Conservation (phyloP, 495 filamentous ascomycete species). For the Antarctomyces pellizariae region DNA sequence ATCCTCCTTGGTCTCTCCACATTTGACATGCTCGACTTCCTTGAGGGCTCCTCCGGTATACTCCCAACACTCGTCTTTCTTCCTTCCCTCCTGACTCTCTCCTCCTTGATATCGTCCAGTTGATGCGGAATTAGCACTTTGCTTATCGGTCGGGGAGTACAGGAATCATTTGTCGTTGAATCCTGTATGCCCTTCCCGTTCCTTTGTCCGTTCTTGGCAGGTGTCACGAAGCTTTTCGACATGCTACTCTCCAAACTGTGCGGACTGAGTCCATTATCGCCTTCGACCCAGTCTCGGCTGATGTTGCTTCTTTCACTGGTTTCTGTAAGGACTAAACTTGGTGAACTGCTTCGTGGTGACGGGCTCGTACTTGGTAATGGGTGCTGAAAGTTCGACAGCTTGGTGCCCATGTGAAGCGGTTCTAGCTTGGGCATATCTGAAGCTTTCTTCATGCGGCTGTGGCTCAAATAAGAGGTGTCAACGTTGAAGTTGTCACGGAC, state of each 20-base stretch:
- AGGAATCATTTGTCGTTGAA: too few species aligned
- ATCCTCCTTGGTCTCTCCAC: too few species aligned
- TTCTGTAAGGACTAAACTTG: conserved; percentile 5
- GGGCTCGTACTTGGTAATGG: conserved; percentile 8
- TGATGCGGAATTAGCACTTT: conserved; percentile 7
- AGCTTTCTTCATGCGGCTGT: too few species aligned
- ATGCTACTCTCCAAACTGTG: conserved; percentile 4
- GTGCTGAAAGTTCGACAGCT: too few species aligned
- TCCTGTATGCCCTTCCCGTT: conserved; percentile 1
- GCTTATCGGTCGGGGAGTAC: conserved; percentile 5
- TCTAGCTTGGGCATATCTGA: too few species aligned
- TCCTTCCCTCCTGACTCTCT: conserved; percentile 9
- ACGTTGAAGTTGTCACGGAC: too few species aligned
- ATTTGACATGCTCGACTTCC: too few species aligned
- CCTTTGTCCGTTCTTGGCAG: background rate
- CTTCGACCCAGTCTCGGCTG: too few species aligned
- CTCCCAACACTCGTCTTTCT: too few species aligned
- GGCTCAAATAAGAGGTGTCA: too few species aligned
- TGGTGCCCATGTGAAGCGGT: too few species aligned
- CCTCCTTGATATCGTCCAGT: conserved; percentile 8
- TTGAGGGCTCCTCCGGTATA: too few species aligned
- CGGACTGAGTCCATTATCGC: conserved; percentile 2
- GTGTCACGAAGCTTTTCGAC: conserved; percentile 3
- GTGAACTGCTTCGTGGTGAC: conserved; percentile 3
- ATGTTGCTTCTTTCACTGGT: conserved; percentile 1